Evolutionary conservation across 2,329 filamentous ascomycete species (phyloP), one percentile per base, ranked within the genome.

Genomic region (Colletotrichum sp.): DNA sequence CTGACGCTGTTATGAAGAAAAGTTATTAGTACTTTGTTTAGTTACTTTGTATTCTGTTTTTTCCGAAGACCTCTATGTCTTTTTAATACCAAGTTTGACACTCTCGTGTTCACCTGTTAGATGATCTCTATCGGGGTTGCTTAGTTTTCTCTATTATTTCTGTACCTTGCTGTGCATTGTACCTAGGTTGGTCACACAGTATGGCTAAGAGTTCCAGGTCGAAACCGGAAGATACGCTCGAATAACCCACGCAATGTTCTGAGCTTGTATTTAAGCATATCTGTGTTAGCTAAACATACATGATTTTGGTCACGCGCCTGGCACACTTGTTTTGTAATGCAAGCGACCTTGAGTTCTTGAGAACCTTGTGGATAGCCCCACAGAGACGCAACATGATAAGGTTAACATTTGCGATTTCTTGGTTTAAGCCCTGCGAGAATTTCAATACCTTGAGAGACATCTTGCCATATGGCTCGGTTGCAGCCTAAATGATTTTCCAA

Each of bases 371-470:
- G 1, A 8, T 12, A 3, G 43, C 43, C n/a, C n/a, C 43, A 6
- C 43, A 51, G 43, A 21, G 11, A 5, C 3, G 9, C 21, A 5
- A 13, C 11, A 21, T 7, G 11, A 13, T 4, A 51, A 51, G 43
- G n/a, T 51, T 51, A 13, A 2, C 11, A 8, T 0, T 4, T 1
- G 0, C 43, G 43, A 21, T 21, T 51, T 51, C n/a, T 51, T 0
- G 21, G 43, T 18, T 21, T n/a, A 51, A 21, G 43, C n/a, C 43
- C 43, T 51, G n/a, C n/a, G 13, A 51, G 2, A 51, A 2, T 51
- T 51, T 51, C n/a, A 8, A 51, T 0, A 51, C 43, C 43, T 51
- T 51, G 43, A 24, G 43, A 24, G 43, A 13, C 15, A 2, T 21
- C n/a, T 51, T 51, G 43, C 12, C 43, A 8, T 13, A 13, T 0